Percentiles rank a stretch among this genome's conserved stretches.
Conservation (phyloP, 2,329 filamentous ascomycete genomes). For the Pseudopyrenochaeta lycopersici region DNA sequence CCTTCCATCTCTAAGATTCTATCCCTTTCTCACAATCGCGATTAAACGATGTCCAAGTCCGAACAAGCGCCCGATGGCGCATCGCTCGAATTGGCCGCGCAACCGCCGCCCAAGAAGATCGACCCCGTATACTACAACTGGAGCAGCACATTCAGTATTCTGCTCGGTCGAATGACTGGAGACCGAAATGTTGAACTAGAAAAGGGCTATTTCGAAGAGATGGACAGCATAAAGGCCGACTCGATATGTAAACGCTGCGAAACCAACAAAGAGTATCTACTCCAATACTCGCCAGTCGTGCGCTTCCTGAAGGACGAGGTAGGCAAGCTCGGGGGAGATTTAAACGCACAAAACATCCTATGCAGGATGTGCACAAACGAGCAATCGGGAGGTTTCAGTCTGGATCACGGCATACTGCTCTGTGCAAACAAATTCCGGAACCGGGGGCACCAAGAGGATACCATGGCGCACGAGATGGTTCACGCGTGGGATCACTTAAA, state of each 20-base stretch:
- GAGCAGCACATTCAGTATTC: slow-evolving; percentile 86
- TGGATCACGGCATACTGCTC: slow-evolving; percentile 85
- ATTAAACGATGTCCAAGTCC: slow-evolving; percentile 32
- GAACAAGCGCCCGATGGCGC: slow-evolving; percentile 39
- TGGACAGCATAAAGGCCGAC: slow-evolving; percentile 78
- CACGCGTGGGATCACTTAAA: slow-evolving; percentile 94
- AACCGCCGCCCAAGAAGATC: slow-evolving; percentile 32
- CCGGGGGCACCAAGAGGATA: slow-evolving; percentile 87
- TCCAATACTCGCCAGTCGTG: slow-evolving; percentile 84
- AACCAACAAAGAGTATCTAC: slow-evolving; percentile 80
- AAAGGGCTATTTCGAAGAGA: slow-evolving; percentile 76
- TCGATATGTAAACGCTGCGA: slow-evolving; percentile 85
- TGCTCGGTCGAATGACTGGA: slow-evolving; percentile 67
- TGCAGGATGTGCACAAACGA: slow-evolving; percentile 81
- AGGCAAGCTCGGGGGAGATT: slow-evolving; percentile 75
- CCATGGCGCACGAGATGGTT: slow-evolving; percentile 95
- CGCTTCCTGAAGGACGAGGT: slow-evolving; percentile 88
- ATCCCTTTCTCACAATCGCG: not conserved
- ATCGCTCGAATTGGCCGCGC: slow-evolving; percentile 28
- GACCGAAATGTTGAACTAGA: slow-evolving; percentile 38
- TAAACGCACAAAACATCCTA: slow-evolving; percentile 78
- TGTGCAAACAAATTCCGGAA: slow-evolving; percentile 92
- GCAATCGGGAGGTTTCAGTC: slow-evolving; percentile 84
- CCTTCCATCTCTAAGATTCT: not conserved
- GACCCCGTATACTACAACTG: slow-evolving; percentile 64